Evolutionary conservation across 1,284 basidiomycete species (phyloP), one percentile per base, ranked within the genome.

Genomic region (Ustilago vetiveriae): DNA sequence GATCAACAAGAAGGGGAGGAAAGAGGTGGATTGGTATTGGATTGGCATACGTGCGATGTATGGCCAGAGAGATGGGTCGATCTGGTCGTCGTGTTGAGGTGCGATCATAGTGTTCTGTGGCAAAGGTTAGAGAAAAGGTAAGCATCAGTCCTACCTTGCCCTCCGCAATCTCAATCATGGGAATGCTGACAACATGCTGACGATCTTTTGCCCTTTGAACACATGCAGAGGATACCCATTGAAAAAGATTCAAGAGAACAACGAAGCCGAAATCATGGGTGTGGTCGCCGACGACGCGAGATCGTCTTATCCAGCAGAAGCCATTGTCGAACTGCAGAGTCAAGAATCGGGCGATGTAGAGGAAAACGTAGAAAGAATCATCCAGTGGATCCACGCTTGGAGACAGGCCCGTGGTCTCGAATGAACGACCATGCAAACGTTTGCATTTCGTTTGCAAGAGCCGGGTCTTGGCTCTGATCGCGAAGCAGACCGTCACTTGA

Each of bases 61-160:
- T 99, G 94, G 76, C 96, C 96, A 0, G 94, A 98, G 83, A 87
- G 94, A 64, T 98, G 95, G 95, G 86, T 91, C 17, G 96, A 99
- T 84, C 86, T 98, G n/a, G 94, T 96, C 23, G 89, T 98, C 33
- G 94, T 98, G 35, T 84, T 98, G 9, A 87, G 90, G 16, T 97
- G 94, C 75, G 86, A 96, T 79, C 96, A 99, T 82, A 86, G 88
- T 6, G 84, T 88, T 58, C 84, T 99, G n/a, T 98, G 95, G 91
- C 88, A 92, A 32, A 87, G 96, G 42, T 84, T 98, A n/a, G 94
- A 96, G 83, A 90, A 90, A 81, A 86, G 95, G 95, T 93, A 62
- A 39, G 58, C n/a, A n/a, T n/a, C n/a, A n/a, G n/a, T n/a, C n/a
- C n/a, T n/a, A n/a, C n/a, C n/a, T n/a, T n/a, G n/a, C n/a, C n/a